Evolutionary conservation across 352 stramenopile genomes (phyloP), one percentile per base, ranked within the genome.

Genomic region (Globisporangium polare): DNA sequence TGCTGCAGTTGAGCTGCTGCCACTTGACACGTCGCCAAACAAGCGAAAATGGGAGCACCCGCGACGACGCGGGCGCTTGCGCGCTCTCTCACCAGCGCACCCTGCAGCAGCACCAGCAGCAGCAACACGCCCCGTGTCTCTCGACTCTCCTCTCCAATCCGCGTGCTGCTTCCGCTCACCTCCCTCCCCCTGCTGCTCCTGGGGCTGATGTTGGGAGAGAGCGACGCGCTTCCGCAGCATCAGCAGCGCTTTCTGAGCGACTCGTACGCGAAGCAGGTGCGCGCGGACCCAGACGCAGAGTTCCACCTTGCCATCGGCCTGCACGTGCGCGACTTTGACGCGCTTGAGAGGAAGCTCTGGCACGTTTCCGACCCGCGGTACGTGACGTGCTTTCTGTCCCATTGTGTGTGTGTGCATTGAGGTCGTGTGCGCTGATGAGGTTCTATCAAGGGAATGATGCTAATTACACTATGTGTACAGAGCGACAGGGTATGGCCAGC

Each of bases 221-320:
- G 41, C 54, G 17, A 18, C n/a, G 37, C 47, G 29, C 47, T 58
- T 2, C 42, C 45, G 35, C 45, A 57, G 31, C 59, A 60, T 3
- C 35, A 33, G 22, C 62, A 52, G 43, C 62, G 55, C 46, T 68
- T 68, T 39, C 27, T 55, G 13, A 84, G 73, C 63, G 63, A 74
- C 18, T 33, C 52, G 33, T 83, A 81, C 65, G 53, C 56, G 26
- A 61, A 62, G 20, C 62, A 57, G 17, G 60, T 54, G 42, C 75
- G 75, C 27, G 75, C 67, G 0, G 51, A 72, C 18, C 71, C 75
- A 24, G 68, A 86, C 17, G 58, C 71, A 26, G 39, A 75, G 24
- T 73, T 89, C 55, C 79, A 73, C 42, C 63, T 92, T 37, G 70
- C 80, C 18, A 69, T 92, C 24, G 77, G 79, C 12, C 63, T 92